Conservation (phyloP, 768 basidiomycete genomes). For the Boletellus ananiceps region DNA sequence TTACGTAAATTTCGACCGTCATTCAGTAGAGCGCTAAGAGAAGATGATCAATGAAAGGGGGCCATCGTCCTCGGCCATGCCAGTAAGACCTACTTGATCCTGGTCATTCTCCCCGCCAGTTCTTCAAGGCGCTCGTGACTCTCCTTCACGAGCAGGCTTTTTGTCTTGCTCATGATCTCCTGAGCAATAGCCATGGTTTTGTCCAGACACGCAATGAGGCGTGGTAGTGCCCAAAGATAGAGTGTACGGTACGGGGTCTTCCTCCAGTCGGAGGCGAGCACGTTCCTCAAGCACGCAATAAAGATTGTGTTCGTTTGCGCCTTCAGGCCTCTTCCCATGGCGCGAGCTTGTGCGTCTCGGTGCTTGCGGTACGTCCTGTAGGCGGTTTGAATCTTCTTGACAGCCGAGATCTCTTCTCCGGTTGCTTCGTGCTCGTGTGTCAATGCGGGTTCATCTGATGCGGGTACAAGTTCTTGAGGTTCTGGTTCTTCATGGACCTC, state of each 20-base stretch:
- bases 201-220: conserved; percentile 40
- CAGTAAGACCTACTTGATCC: conserved; percentile 30
- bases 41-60: not conserved
- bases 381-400: conserved; percentile 19
- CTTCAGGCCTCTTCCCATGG: conserved; percentile 14
- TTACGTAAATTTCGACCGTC: conserved; percentile 25
- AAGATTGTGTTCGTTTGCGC: conserved; percentile 27
- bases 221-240: conserved; percentile 37
- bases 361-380: conserved; percentile 9
- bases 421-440: conserved; percentile 19
- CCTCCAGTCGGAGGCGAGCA: conserved; percentile 27
- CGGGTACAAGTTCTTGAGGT: conserved; percentile 5
- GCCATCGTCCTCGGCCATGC: not conserved
- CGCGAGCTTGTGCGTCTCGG: conserved; percentile 1
- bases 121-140: conserved; percentile 35
- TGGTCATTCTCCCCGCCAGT: conserved; percentile 26
- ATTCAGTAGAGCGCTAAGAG: conserved; percentile 27
- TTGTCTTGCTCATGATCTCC: conserved; percentile 31
- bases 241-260: conserved; percentile 31
- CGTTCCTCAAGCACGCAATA: conserved; percentile 24
- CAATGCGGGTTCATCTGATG: conserved; percentile 11
- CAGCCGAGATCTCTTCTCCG: conserved; percentile 25
- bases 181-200: conserved; percentile 22
- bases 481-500: conserved; percentile 16
- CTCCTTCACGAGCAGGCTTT: conserved; percentile 25